Evolutionary conservation across 1,139 yeast genomes (phyloP), one percentile per base, ranked within the genome.

Genomic region (Diutina siamensis): DNA sequence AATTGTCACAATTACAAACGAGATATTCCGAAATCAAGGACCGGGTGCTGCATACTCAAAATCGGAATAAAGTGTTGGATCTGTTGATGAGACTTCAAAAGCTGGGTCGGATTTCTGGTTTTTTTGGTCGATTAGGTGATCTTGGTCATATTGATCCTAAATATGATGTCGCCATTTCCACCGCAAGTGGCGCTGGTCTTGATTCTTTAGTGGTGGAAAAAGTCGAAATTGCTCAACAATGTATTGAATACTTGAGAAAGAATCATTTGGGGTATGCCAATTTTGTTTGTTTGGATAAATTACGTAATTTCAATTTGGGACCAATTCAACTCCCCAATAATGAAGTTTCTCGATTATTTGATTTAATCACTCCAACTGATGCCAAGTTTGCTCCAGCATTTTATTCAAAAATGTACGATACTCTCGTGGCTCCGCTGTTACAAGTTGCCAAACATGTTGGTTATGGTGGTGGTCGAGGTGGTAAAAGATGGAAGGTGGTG

Each of bases 191-290:
- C 54, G 89, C 95, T 1, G 81, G 92, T 9, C 68, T 94, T 48
- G 95, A 89, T 57, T 92, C 94, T 47, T 79, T 88, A 71, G 97
- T 94, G 18, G 97, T 94, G 2, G 97, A 88, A 46, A 80, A 89
- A 0, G 97, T 92, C 9, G 96, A 86, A 54, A 83, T 86, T 28
- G 98, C 96, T 1, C 97, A 88, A 59, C 78, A 78, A 44, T 92
- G 98, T 62, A 85, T 94, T 49, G 94, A 86, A 46, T 83, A 86
- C 55, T 71, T 94, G 57, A 73, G 97, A 49, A 82, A 83, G 56
- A 84, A 85, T 55, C 81, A 82, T 50, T 69, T 89, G 35, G 99
- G 99, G 0, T 83, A 89, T 53, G 96, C 96, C 4, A 80, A 83
- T 50, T 92, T 94, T 57, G 83, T 92, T 49, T 74, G 94, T 38